phyloP scores from a whole-genome alignment of 257 asterid species.

The Gentiana macrophylla region DNA sequence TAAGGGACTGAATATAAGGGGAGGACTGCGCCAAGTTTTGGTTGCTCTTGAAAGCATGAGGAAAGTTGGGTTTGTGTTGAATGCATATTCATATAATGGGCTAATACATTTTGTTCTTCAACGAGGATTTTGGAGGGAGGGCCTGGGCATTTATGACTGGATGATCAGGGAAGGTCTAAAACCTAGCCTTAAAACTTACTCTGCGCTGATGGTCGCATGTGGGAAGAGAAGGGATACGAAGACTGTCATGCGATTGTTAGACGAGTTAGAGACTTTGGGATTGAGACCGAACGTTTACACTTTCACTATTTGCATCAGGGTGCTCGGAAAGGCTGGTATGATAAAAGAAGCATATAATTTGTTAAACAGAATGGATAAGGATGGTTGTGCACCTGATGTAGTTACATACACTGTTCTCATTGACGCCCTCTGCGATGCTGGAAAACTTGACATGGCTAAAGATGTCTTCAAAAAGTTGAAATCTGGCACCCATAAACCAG shows the following conservation, averaged over 20 bases:
- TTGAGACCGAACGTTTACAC: slow-evolving; percentile 89
- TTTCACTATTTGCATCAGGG: slow-evolving; percentile 87
- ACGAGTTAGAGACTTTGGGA: slow-evolving; percentile 73
- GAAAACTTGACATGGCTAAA: slow-evolving; percentile 61
- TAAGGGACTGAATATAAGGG: slow-evolving; percentile 50
- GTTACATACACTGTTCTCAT: slow-evolving; percentile 86
- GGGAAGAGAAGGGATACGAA: slow-evolving; percentile 75
- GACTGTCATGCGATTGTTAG: slow-evolving; percentile 63
- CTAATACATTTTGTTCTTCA: slow-evolving; percentile 85
- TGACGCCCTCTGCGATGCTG: slow-evolving; percentile 92
- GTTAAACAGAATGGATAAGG: slow-evolving; percentile 72
- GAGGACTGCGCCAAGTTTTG: slow-evolving; percentile 65
- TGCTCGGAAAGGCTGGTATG: slow-evolving; percentile 87
- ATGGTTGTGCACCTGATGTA: slow-evolving; percentile 91
- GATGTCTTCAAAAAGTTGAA: slow-evolving; percentile 72
- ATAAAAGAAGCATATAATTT: slow-evolving; percentile 53
- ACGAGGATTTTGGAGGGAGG: slow-evolving; percentile 68
- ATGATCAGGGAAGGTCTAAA: slow-evolving; percentile 69
- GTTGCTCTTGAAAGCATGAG: slow-evolving; percentile 74
- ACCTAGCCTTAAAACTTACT: slow-evolving; percentile 92
- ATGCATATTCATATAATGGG: slow-evolving; percentile 89
- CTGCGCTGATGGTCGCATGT: slow-evolving; percentile 91
- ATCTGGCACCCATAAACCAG: slow-evolving; percentile 68
- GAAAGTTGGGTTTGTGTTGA: slow-evolving; percentile 52
- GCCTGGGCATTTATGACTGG: slow-evolving; percentile 48